These are phyloP conservation scores for Leccinum subrobustum DNA, from an alignment of 1,284 basidiomycete species.

Conservation along the genomic window DNA sequence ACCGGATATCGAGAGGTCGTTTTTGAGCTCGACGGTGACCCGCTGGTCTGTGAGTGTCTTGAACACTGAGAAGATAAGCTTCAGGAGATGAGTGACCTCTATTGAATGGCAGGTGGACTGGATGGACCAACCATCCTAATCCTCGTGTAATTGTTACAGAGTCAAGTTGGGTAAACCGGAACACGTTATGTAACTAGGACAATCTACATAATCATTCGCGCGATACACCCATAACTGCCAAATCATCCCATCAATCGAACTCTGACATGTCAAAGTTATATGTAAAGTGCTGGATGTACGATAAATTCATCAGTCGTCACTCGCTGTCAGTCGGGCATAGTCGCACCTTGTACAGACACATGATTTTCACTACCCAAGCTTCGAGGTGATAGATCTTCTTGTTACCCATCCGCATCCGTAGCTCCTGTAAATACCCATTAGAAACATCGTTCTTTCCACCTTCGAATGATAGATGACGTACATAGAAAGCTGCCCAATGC, in stretches of 20 bases:
- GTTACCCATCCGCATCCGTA: conserved; percentile 84
- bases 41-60: conserved; percentile 98
- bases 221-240: background rate
- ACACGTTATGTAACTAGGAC: background rate
- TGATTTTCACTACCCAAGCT: conserved; percentile 87
- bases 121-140: conserved; percentile 24
- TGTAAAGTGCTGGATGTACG: conserved; percentile 41
- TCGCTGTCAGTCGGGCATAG: background rate
- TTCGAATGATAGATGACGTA: conserved; percentile 39
- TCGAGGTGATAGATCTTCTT: conserved; percentile 97
- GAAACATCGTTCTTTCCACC: background rate
- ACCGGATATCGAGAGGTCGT: conserved; percentile 96
- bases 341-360: conserved; percentile 75
- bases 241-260: conserved; percentile 43
- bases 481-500: conserved; percentile 97
- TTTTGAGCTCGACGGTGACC: conserved; percentile 98
- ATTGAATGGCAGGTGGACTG: background rate
- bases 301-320: conserved; percentile 17
- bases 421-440: conserved; percentile 56
- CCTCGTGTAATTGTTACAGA: background rate
- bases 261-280: conserved; percentile 63
- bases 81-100: conserved; percentile 12
- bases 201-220: conserved; percentile 12
- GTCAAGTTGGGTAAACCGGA: background rate
- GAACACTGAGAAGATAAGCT: conserved; percentile 98